A percentile compares a stretch with the other conserved stretches of the same genome.
Conservation (phyloP, 371 early-diverging fungal species). For the Circinella minor region DNA sequence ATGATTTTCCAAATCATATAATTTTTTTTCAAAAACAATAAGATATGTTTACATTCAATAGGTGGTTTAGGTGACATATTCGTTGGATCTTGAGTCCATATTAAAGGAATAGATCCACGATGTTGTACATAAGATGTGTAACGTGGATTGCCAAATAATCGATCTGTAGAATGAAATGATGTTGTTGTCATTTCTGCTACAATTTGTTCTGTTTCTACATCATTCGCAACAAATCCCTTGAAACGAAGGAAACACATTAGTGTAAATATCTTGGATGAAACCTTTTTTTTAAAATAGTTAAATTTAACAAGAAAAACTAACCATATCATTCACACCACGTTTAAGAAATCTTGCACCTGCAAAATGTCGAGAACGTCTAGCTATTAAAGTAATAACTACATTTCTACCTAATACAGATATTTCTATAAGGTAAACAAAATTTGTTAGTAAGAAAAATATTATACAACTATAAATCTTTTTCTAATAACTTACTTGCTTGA, state of each 20-base stretch:
- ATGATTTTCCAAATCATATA: no score
- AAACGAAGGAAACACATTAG: neutral
- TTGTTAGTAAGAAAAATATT: neutral
- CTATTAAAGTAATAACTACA: slow-evolving; percentile 92
- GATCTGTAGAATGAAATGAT: slow-evolving; percentile 68
- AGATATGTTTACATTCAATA: slow-evolving; percentile 69
- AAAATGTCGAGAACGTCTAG: slow-evolving; percentile 91
- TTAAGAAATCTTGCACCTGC: slow-evolving; percentile 98
- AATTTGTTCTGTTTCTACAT: slow-evolving; percentile 99
- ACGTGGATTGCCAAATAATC: slow-evolving; percentile 67
- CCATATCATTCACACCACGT: slow-evolving; percentile 92
- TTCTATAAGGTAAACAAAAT: slow-evolving; percentile 33
- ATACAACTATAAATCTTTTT: neutral
- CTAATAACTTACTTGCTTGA: slow-evolving; percentile 77
- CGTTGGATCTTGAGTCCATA: slow-evolving; percentile 93
- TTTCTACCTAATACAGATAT: slow-evolving; percentile 85
- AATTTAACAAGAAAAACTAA: slow-evolving; percentile 29
- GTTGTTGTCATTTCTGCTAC: slow-evolving; percentile 90
- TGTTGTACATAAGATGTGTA: slow-evolving; percentile 96
- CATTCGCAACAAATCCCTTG: slow-evolving; percentile 96
- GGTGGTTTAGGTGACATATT: slow-evolving; percentile 96
- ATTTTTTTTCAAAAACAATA: neutral
- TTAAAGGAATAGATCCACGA: slow-evolving; percentile 95
- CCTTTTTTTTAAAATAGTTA: neutral
- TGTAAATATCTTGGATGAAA: neutral